Evolutionary conservation across 73 alveolate species (phyloP).

Genomic region (Paramecium caudatum): DNA sequence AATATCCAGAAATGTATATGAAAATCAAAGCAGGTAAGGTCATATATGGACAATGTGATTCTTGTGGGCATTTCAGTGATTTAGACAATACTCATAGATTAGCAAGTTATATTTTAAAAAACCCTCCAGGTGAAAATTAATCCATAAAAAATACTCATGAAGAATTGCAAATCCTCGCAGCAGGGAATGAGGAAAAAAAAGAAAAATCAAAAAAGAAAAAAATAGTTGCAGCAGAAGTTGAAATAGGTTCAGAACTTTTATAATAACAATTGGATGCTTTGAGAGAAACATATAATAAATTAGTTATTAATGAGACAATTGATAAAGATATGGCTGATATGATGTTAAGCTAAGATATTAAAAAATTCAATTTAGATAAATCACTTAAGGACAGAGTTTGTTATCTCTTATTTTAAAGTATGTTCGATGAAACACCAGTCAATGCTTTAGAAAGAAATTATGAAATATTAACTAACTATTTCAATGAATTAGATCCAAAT

Average conservation of each 20-base stretch:
- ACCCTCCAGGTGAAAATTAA: conserved; percentile 71
- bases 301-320: conserved; percentile 1
- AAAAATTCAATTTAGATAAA: conserved; percentile 59
- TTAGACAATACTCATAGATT: conserved; percentile 87
- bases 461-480: conserved; percentile 42
- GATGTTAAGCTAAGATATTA: conserved; percentile 52
- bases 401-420: conserved; percentile 57
- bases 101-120: conserved; percentile 81
- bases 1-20: conserved; percentile 87
- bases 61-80: conserved; percentile 85
- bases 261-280: not conserved
- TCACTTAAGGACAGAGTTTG: conserved; percentile 53
- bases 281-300: conserved; percentile 41
- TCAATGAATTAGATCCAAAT: conserved; percentile 24
- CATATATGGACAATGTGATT: conserved; percentile 84
- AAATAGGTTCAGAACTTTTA: conserved; percentile 29
- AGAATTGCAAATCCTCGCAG: conserved; percentile 75
- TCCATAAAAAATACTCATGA: conserved; percentile 71
- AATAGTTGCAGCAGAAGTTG: conserved; percentile 62
- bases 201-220: conserved; percentile 63
- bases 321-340: conserved; percentile 62
- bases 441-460: conserved; percentile 62
- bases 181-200: conserved; percentile 17
- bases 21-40: conserved; percentile 75
- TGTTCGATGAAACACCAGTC: conserved; percentile 39